Evolutionary conservation across 352 stramenopile genomes (phyloP).

Genomic region (Phytopythium delawarense): DNA sequence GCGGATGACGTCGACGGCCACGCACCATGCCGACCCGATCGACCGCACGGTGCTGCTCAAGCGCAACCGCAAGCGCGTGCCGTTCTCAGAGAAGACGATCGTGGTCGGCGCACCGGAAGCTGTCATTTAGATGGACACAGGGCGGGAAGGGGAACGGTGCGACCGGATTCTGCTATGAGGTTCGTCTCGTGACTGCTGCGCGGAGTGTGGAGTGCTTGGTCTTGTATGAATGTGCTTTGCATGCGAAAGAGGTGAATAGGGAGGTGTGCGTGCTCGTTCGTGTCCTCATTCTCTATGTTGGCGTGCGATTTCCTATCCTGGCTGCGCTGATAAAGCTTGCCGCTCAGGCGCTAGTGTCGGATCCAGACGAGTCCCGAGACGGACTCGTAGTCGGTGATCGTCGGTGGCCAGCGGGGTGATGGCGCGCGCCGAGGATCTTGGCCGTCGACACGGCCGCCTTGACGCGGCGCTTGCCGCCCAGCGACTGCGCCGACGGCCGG

Average conservation of each 20-base stretch:
- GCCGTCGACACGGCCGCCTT: constrained; percentile 14
- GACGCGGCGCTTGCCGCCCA: constrained; percentile 21
- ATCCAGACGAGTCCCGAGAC: background rate
- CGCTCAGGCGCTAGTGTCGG: background rate
- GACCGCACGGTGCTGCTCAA: constrained; percentile 76
- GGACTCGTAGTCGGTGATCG: background rate
- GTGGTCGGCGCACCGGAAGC: constrained; percentile 82
- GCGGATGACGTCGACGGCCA: constrained; percentile 38
- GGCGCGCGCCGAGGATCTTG: constrained; percentile 6
- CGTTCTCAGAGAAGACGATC: constrained; percentile 84
- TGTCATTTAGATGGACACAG: constrained; percentile 44
- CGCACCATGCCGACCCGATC: constrained; percentile 47
- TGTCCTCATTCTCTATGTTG: constrained; percentile 1
- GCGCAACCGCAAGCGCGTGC: constrained; percentile 63
- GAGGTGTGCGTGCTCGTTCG: background rate
- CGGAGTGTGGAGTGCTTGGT: background rate
- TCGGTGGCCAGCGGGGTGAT: constrained; percentile 7
- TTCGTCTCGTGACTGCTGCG: background rate
- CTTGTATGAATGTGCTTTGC: constrained; percentile 1
- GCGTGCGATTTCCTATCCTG: background rate
- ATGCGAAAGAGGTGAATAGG: background rate
- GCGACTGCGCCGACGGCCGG: constrained; percentile 25
- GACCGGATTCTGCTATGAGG: background rate
- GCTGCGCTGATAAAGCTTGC: background rate
- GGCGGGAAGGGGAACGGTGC: background rate